Evolutionary conservation across 176 grass and related monocot genomes (phyloP), one percentile per base, ranked within the genome.

Genomic region (Oryza longistaminata): DNA sequence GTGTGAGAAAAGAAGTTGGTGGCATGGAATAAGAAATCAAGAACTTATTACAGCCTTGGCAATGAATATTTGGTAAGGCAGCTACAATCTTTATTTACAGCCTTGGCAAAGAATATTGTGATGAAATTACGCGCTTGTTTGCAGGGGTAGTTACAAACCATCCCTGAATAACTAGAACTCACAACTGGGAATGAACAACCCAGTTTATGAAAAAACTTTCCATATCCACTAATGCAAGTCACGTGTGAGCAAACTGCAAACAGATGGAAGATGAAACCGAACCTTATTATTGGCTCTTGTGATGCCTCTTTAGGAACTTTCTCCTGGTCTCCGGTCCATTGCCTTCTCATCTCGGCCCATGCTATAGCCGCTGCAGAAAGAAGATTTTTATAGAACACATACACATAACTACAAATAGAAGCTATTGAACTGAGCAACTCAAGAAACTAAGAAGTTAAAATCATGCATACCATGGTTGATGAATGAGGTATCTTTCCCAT

Each of bases 211-310:
- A 87, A 31, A 55, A 11, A 80, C 19, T 10, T 25, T 64, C 4
- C 58, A n/a, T 13, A 77, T 4, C 5, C 42, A 53, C 26, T 68
- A 62, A 60, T 25, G 33, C 22, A 49, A 21, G 21, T 29, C 24
- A 81, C 68, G 12, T 58, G 69, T 21, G 71, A 40, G 39, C 39
- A 40, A 40, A 40, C 39, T 8, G 39, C 39, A 40, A 40, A 40
- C 39, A 86, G 82, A 82, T 67, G 58, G 73, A 72, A 78, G 29
- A 86, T 16, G 73, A 77, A 45, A 42, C 24, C 35, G 66, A 70
- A 97, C 95, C 90, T 97, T 89, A 97, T 94, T 70, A 83, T 89
- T 76, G 95, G 86, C 74, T 97, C 92, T 83, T 15, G 83, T 86
- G 90, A 78, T 68, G 88, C 12, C 67, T 70, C 87, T 83, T 82